These are phyloP conservation scores for Hemileccinum rubropunctum DNA, from an alignment of 768 basidiomycete species.

Conservation along the genomic window DNA sequence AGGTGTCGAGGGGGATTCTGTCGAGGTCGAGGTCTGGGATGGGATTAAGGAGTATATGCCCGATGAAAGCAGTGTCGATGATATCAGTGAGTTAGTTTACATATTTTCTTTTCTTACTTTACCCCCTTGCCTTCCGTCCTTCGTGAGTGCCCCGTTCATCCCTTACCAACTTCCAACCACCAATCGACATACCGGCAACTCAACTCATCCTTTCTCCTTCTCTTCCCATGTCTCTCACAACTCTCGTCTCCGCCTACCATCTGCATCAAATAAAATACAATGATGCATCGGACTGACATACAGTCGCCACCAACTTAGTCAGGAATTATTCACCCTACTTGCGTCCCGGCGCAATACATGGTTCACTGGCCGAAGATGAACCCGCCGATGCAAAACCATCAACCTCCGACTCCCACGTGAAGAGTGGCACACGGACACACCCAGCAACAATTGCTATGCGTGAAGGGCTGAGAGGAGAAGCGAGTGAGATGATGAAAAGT, in stretches of 20 bases:
- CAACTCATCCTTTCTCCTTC: constrained; percentile 29
- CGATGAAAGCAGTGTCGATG: constrained; percentile 65
- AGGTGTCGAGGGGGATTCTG: constrained; percentile 28
- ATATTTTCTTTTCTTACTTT: constrained; percentile 19
- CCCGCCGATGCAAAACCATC: constrained; percentile 2
- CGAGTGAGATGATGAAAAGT: constrained; percentile 70
- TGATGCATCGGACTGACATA: constrained; percentile 57
- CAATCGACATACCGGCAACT: constrained; percentile 22
- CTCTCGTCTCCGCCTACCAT: constrained; percentile 34
- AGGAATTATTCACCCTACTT: constrained; percentile 90
- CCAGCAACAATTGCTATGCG: constrained; percentile 69
- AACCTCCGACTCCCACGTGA: constrained; percentile 41
- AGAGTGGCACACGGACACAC: constrained; percentile 45
- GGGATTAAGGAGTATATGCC: constrained; percentile 76
- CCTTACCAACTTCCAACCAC: constrained; percentile 28
- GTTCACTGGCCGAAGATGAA: constrained; percentile 6
- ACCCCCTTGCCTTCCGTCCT: constrained; percentile 10
- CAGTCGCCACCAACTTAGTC: constrained; percentile 88
- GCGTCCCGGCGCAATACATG: constrained; percentile 29
- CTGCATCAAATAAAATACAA: constrained; percentile 22
- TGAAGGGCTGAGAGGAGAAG: constrained; percentile 59
- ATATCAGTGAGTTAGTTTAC: constrained; percentile 70
- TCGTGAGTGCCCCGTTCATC: constrained; percentile 13
- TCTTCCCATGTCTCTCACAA: constrained; percentile 13
- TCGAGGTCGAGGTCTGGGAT: constrained; percentile 67